Evolutionary conservation across 1,284 basidiomycete genomes (phyloP).

Genomic region (Cutaneotrichosporon sp.): DNA sequence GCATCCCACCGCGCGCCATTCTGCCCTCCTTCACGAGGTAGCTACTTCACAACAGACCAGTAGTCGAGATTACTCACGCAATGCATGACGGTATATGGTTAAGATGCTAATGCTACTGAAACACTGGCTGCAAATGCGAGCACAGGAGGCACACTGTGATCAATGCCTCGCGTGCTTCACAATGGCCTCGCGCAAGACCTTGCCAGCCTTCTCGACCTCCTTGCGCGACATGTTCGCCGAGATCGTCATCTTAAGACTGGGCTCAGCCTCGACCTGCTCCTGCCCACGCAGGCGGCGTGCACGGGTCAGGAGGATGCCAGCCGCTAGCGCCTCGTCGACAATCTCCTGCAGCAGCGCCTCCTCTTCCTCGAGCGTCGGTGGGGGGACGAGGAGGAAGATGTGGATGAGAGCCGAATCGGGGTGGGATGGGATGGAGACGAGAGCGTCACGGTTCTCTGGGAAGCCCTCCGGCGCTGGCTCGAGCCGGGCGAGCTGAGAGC

Average conservation of each 20-base stretch:
- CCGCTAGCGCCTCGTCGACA: conserved; percentile 71
- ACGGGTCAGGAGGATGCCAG: conserved; percentile 75
- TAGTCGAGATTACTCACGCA: not conserved
- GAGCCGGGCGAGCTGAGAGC: conserved; percentile 66
- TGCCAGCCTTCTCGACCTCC: conserved; percentile 84
- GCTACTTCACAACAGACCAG: too few species aligned
- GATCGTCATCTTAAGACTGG: conserved; percentile 81
- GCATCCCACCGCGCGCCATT: too few species aligned
- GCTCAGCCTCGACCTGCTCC: conserved; percentile 73
- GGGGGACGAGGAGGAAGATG: conserved; percentile 58
- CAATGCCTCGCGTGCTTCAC: conserved; percentile 58
- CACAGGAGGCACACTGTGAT: too few species aligned
- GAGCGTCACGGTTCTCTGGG: conserved; percentile 52
- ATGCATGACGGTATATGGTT: not conserved
- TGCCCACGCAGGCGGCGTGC: conserved; percentile 75
- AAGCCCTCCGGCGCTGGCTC: conserved; percentile 41
- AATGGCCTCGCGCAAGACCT: conserved; percentile 67
- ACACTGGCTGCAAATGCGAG: too few species aligned
- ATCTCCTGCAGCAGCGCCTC: conserved; percentile 78
- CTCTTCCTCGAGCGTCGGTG: conserved; percentile 59
- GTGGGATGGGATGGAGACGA: conserved; percentile 78
- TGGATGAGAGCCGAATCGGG: conserved; percentile 82
- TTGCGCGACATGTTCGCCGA: conserved; percentile 74
- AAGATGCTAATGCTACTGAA: not conserved
- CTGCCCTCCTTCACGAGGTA: too few species aligned